Base-by-base conservation (phyloP, 352 stramenopile species). In the Globisporangium spinosum region DNA sequence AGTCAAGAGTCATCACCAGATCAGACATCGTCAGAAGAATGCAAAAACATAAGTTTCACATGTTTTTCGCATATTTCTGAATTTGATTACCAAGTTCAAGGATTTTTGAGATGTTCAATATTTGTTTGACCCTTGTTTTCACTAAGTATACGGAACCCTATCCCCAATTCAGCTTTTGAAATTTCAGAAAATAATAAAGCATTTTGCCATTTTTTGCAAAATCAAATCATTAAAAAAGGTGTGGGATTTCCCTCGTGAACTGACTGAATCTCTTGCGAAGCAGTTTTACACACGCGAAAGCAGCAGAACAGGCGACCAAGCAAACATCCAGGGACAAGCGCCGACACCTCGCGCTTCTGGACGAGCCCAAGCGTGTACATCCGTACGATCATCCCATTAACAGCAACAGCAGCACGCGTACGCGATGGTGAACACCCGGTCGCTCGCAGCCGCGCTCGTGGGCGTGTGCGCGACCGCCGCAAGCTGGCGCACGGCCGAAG, bases 401-500 rank as follows among this genome's bases (percentile, higher is more conserved):
- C 17, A 40, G 55, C 40, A 23, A 25, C n/a, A 17, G 10, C 32
- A 34, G 8, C 27, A 5, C 17, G 40, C 38, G 13, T 47, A 5
- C 17, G 40, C 38, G 13, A 69, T 64, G 55, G 55, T 57, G 25
- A 38, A 43, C 15, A 69, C 40, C 2, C 55, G 64, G 13, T 13
- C 12, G 17, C 55, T 62, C n/a, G 10, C 64, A 57, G 40, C 57
- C 25, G 43, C 40, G 40, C 55, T 69, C 27, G 20, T 59, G 12
- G 29, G 23, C 12, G 20, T 32, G 22, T 68, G 38, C 43, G 64
- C 40, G 9, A 25, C 29, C 15, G 55, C 40, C 22, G 27, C 40
- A 35, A 20, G 55, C 32, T 64, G 58, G 32, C 64, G 64, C 64
- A 25, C 55, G 0, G 32, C 55, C 12, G 64, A 69, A 69, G 64